Evolutionary conservation across 768 basidiomycete species (phyloP).

Genomic region (Tylopilus subfusipes): DNA sequence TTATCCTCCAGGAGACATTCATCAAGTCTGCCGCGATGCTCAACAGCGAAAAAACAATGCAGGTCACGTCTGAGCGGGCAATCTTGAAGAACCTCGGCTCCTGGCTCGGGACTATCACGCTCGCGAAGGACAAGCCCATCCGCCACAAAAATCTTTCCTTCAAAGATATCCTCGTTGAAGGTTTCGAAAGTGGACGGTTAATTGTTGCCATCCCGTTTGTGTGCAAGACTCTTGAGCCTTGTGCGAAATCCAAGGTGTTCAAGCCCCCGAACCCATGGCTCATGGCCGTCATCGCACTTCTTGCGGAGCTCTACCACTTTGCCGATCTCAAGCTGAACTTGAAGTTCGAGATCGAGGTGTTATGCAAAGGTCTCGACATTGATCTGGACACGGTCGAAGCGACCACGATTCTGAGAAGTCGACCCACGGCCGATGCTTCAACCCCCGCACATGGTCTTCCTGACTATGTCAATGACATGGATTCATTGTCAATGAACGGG

Average conservation of each 20-base stretch:
- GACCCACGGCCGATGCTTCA: conserved; percentile 59
- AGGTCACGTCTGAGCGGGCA: conserved; percentile 79
- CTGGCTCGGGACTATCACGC: conserved; percentile 92
- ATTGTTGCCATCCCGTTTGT: conserved; percentile 97
- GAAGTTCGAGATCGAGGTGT: conserved; percentile 97
- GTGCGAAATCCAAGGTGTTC: conserved; percentile 88
- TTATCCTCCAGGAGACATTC: conserved; percentile 92
- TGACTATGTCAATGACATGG: conserved; percentile 78
- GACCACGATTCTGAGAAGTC: conserved; percentile 74
- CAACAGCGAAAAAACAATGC: conserved; percentile 88
- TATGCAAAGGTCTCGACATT: conserved; percentile 89
- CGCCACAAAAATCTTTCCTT: conserved; percentile 91
- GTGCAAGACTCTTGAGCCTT: conserved; percentile 93
- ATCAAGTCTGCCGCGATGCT: conserved; percentile 80
- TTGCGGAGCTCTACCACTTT: conserved; percentile 95
- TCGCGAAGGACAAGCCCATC: conserved; percentile 91
- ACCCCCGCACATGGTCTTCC: conserved; percentile 56
- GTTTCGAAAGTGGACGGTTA: conserved; percentile 86
- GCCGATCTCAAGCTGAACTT: conserved; percentile 94
- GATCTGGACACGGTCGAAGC: conserved; percentile 83
- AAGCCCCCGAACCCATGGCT: conserved; percentile 97
- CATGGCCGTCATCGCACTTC: conserved; percentile 88
- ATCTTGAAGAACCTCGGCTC: conserved; percentile 91
- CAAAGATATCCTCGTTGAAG: conserved; percentile 96
- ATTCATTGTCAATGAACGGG: conserved; percentile 70